Evolutionary conservation across 495 filamentous ascomycete species (phyloP), one percentile per base, ranked within the genome.

Genomic region (Parmelia sp.): DNA sequence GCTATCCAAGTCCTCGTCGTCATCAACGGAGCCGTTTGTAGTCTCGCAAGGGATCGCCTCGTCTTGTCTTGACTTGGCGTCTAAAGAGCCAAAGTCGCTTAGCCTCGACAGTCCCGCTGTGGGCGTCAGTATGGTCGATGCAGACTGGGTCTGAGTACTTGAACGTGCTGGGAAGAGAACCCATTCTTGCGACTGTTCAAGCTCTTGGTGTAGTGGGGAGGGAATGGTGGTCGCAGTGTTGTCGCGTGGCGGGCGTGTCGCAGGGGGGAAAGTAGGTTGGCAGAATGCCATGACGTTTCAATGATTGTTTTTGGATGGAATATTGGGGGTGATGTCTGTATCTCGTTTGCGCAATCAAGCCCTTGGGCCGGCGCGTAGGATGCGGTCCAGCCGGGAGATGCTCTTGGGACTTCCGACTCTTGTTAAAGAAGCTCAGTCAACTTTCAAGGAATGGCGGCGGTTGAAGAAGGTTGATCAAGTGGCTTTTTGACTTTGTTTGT

Each of bases 181-280:
- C 95, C 94, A 97, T 85, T 96, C 92, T 72, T 92, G 86, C 6
- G 90, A 84, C 58, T 96, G 89, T 70, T 88, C 84, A 49, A 82
- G 69, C 29, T 73, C 69, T 63, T 74, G 73, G 40, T 71, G 71
- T 59, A 73, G 74, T 51, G 71, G 76, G 29, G 80, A 75, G 7
- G 70, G 57, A 8, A 70, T 63, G 40, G 76, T 71, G 42, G 77
- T 71, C 7, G 77, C 77, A 8, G 77, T 71, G 25, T 75, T 75
- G 19, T 76, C 74, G 62, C 82, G 80, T 17, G 79, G 77, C 69
- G 82, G 79, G 61, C 86, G 86, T 51, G 81, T 84, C 36, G 79
- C 72, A 64, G 83, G 79, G 55, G 84, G 83, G 67, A 84, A 85
- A 53, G 83, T 84, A 66, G 90, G 86, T 68, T 91, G 86, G 40